Conservation (phyloP, 2,329 filamentous ascomycete genomes). For the Penicillium vulpinum region DNA sequence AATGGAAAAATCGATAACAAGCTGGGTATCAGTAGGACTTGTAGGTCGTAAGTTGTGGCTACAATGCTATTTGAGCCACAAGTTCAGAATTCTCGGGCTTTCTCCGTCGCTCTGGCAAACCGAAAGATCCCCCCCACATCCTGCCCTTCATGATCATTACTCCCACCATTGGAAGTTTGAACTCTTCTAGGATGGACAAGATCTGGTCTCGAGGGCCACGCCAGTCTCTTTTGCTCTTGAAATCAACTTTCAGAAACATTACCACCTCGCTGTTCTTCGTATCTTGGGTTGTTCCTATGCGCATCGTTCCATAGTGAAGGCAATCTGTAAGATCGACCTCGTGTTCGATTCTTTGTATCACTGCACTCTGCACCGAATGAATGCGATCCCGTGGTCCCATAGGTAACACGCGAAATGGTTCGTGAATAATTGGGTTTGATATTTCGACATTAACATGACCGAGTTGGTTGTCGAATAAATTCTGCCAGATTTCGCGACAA, state of each 20-base stretch:
- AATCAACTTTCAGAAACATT: neutral
- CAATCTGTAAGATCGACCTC: neutral
- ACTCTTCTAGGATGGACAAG: neutral
- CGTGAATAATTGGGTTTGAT: neutral
- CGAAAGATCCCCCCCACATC: neutral
- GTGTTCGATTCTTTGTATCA: neutral
- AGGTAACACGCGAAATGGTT: neutral
- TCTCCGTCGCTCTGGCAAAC: neutral
- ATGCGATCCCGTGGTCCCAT: neutral
- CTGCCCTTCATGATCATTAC: neutral
- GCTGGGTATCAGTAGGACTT: too few species aligned
- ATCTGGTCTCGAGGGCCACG: neutral
- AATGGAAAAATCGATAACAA: too few species aligned
- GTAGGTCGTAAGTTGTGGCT: too few species aligned
- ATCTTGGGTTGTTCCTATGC: neutral
- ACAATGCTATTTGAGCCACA: too few species aligned
- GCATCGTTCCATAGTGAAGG: neutral
- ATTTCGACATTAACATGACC: neutral
- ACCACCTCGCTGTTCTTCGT: neutral
- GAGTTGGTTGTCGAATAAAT: neutral
- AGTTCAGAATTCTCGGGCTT: too few species aligned
- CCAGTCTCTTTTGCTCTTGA: neutral
- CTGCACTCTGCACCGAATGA: rapidly evolving
- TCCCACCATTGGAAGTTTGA: neutral
- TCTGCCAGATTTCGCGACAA: neutral